Base-by-base conservation (phyloP, 208 protist genomes). In the Angomonas ambiguus region DNA sequence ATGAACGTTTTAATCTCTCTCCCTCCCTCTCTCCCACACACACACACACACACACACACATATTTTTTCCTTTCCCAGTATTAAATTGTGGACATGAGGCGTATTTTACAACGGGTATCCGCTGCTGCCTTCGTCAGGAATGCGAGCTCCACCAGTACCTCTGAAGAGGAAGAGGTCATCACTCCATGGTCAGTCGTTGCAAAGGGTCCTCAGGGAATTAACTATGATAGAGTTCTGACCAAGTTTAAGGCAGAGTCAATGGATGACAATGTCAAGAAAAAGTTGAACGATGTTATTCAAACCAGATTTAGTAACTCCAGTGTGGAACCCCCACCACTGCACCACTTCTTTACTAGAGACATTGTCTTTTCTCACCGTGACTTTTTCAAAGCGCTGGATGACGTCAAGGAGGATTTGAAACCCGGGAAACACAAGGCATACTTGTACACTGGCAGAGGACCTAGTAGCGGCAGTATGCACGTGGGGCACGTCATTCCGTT, bases 371-470 rank as follows among this genome's bases (percentile, higher is more conserved):
- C 97, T 0, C 98, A 99, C 74, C 78, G 98, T 57, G 98, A 99
- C 62, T 90, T 99, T 28, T 74, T 93, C 24, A 65, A 68, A 28
- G 92, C 98, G 11, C 85, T 99, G 16, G 74, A 96, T 60, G 72
- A 77, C 28, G 77, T 96, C 24, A 97, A 98, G 75, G 8, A 67
- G 53, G 59, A 65, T 13, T 65, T 88, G 27, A 24, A 64, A 49
- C 62, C 71, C 0, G 83, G 82, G 18, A 79, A 82, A 25, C 80
- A 94, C 70, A 82, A 87, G 4, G 96, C 99, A 58, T 99, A 98
- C 79, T 76, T 99, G 16, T 99, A 99, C 89, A 99, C 99, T n/a
- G 99, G 99, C 2, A 87, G 99, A 25, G 97, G 98, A 6, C 99
- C 99, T n/a, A 98, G 89, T 35, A 82, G 86, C 25, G 91, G 90